Conservation (phyloP, 2,329 filamentous ascomycete species). For the Diaporthe eres region DNA sequence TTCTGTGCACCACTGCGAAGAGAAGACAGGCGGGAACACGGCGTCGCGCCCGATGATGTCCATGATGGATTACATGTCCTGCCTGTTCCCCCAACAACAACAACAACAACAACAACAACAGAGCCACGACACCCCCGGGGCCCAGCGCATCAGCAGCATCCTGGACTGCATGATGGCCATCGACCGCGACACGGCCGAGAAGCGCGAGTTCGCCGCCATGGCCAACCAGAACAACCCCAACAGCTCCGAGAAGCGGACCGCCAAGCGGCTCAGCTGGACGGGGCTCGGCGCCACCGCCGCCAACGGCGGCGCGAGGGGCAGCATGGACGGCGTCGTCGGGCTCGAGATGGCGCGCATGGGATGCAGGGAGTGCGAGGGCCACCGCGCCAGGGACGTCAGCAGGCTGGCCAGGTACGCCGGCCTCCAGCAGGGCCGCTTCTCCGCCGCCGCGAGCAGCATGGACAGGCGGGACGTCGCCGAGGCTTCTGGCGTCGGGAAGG, state of each 20-base stretch:
- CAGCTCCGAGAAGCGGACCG: constrained; percentile 42
- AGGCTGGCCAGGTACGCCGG: constrained; percentile 49
- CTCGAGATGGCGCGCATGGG: constrained; percentile 52
- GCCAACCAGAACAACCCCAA: constrained; percentile 49
- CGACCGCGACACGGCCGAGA: constrained; percentile 58
- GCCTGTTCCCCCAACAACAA: constrained; percentile 52
- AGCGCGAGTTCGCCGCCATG: constrained; percentile 58
- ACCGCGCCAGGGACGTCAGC: constrained; percentile 52
- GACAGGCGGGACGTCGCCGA: constrained; percentile 3
- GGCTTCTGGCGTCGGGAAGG: constrained; percentile 1
- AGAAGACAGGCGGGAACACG: neutral
- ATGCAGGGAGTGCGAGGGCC: constrained; percentile 52
- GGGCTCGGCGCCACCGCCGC: constrained; percentile 54
- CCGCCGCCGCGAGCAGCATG: too few species aligned
- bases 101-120: constrained; percentile 35
- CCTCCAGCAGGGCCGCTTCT: constrained; percentile 7
- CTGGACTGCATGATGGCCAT: constrained; percentile 54
- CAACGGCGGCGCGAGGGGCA: constrained; percentile 47
- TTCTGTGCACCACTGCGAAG: neutral
- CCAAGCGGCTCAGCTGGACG: constrained; percentile 57
- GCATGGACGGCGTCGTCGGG: constrained; percentile 52
- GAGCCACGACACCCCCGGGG: constrained; percentile 35
- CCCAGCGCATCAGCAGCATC: constrained; percentile 41
- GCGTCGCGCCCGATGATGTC: constrained; percentile 39
- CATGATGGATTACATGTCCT: constrained; percentile 55